Evolutionary conservation across 1,284 basidiomycete genomes (phyloP), one percentile per base, ranked within the genome.

Genomic region (Marasmius fiardii): DNA sequence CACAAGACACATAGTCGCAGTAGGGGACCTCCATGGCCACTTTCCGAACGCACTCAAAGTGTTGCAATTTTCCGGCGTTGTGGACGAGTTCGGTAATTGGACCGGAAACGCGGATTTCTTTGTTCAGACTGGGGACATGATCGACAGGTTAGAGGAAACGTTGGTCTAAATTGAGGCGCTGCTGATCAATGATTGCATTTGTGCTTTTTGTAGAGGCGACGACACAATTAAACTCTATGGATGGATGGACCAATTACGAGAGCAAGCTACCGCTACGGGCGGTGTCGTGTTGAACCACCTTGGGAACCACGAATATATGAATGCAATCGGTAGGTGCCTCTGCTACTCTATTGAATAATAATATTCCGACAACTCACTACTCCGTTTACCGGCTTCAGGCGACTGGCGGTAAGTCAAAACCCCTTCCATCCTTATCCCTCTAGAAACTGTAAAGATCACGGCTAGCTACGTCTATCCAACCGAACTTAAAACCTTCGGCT

Each of bases 291-390:
- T 95, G 26, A 86, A 81, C 16, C 79, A 93, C 56, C 72, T 96
- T 24, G 95, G 95, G n/a, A 98, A 95, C 64, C 92, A 93, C 60
- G 91, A 93, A 65, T 85, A 82, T 79, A 95, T 95, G 93, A 95
- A 95, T 63, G 85, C 82, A 7, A 86, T 95, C 61, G 90, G 89
- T 84, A 60, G 52, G 76, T 70, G 37, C n/a, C n/a, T n/a, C n/a
- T n/a, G n/a, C n/a, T n/a, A n/a, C n/a, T n/a, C 14, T 12, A 34
- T 33, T 6, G 55, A 51, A n/a, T n/a, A n/a, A n/a, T n/a, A n/a
- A n/a, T n/a, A n/a, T n/a, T n/a, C n/a, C n/a, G n/a, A n/a, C n/a
- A n/a, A n/a, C n/a, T n/a, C n/a, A n/a, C n/a, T n/a, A n/a, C n/a
- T n/a, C n/a, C n/a, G n/a, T n/a, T n/a, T n/a, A n/a, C n/a, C n/a